These are phyloP conservation scores for Cornus florida DNA, from an alignment of 148 eudicot species.

Conservation along the genomic window DNA sequence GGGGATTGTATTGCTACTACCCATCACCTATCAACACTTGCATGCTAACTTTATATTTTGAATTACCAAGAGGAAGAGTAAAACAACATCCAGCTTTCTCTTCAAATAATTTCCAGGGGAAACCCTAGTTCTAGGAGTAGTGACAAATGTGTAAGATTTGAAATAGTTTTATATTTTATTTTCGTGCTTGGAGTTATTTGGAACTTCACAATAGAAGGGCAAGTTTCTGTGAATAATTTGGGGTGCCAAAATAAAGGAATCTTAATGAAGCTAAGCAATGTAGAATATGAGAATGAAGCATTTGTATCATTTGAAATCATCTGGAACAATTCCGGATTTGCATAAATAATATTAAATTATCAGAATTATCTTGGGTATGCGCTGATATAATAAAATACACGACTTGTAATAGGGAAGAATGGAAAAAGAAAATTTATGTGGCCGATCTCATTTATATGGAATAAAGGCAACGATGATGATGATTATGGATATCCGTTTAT, in stretches of 20 bases:
- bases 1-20: too few relatives aligned
- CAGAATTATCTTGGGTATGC: background rate
- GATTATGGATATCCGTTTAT: background rate
- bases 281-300: background rate
- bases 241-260: background rate
- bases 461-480: background rate
- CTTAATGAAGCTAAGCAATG: background rate
- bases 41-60: too few relatives aligned
- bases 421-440: too few relatives aligned
- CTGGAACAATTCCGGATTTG: too few relatives aligned
- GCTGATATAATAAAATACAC: background rate
- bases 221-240: background rate
- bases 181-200: background rate
- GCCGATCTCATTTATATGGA: background rate
- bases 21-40: too few relatives aligned
- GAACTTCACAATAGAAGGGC: background rate
- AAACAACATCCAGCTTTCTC: too few relatives aligned
- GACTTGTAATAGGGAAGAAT: background rate
- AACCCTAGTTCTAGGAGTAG: background rate
- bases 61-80: too few relatives aligned
- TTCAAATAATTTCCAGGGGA: background rate
- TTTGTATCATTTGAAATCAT: too few relatives aligned
- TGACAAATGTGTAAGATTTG: background rate
- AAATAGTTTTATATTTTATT: too few relatives aligned
- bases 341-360: too few relatives aligned